Percentiles rank a stretch among this genome's conserved stretches.
phyloP scores from a whole-genome alignment of 1,284 basidiomycete genomes.

The Thelephora terrestris region DNA sequence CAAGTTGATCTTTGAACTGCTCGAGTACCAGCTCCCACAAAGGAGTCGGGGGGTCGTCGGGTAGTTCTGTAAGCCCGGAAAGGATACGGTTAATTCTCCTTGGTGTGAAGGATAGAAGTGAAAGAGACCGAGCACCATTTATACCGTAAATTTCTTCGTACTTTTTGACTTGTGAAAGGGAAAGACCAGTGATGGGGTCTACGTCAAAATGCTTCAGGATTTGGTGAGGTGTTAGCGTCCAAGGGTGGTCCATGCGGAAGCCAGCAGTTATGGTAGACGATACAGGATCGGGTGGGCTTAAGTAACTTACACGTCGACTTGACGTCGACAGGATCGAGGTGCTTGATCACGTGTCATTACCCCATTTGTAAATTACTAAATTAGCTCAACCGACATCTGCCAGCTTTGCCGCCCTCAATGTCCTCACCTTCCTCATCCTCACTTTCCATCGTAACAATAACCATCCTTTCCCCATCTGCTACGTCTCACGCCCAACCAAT shows the following conservation, averaged over 20 bases:
- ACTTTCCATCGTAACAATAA: neutral
- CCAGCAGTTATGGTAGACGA: no score
- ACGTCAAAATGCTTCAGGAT: constrained; percentile 59
- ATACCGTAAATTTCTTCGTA: constrained; percentile 76
- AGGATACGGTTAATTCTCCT: neutral
- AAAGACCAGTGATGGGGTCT: constrained; percentile 45
- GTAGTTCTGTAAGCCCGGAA: constrained; percentile 50
- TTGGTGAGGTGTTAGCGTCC: constrained; percentile 55
- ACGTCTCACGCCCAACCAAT: neutral
- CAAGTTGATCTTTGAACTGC: constrained; percentile 96
- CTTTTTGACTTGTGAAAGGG: constrained; percentile 49
- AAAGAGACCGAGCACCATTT: constrained; percentile 51
- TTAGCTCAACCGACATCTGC: no score
- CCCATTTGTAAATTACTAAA: no score
- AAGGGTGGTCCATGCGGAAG: constrained; percentile 52
- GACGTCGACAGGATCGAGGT: no score
- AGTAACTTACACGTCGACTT: no score
- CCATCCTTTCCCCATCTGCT: neutral
- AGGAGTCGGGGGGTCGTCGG: constrained; percentile 84
- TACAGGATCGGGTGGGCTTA: no score
- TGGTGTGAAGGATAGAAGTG: neutral
- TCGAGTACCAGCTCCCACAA: constrained; percentile 91
- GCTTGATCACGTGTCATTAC: no score
- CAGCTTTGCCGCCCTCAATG: neutral
- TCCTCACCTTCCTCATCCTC: neutral